A percentile compares a stretch with the other conserved stretches of the same genome.
Evolutionary conservation across 1,284 basidiomycete species (phyloP).

Genomic region (Coniferiporia sulphurascens): DNA sequence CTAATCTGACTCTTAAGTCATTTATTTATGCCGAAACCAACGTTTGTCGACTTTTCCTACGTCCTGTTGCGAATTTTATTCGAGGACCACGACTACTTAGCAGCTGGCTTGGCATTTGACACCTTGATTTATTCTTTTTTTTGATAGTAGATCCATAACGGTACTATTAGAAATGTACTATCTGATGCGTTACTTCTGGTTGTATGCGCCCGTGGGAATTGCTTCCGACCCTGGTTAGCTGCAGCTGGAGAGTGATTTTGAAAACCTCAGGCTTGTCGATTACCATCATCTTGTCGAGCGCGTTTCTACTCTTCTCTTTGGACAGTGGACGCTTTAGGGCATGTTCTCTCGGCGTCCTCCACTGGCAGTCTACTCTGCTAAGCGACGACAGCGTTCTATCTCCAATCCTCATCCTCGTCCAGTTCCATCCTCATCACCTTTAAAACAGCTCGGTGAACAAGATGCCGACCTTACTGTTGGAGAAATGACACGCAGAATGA

Average conservation of each 20-base stretch:
- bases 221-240: background rate
- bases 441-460: conserved; percentile 31
- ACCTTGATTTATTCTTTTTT: background rate
- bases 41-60: too few species aligned
- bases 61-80: too few species aligned
- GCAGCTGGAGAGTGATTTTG: background rate
- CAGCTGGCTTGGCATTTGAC: background rate
- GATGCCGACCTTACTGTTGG: conserved; percentile 32
- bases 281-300: background rate
- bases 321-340: background rate
- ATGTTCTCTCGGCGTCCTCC: conserved; percentile 11
- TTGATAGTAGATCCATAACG: background rate
- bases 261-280: background rate
- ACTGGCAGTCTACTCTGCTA: conserved; percentile 8
- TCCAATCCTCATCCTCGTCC: conserved; percentile 14
- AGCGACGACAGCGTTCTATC: conserved; percentile 13
- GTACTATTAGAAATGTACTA: background rate
- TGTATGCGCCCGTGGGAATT: background rate
- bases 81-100: background rate
- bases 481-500: conserved; percentile 46
- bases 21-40: background rate
- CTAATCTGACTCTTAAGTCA: background rate
- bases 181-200: background rate
- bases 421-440: conserved; percentile 33
- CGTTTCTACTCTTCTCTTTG: background rate